Conservation (phyloP, 768 basidiomycete species). For the Tephrocybe sp. region DNA sequence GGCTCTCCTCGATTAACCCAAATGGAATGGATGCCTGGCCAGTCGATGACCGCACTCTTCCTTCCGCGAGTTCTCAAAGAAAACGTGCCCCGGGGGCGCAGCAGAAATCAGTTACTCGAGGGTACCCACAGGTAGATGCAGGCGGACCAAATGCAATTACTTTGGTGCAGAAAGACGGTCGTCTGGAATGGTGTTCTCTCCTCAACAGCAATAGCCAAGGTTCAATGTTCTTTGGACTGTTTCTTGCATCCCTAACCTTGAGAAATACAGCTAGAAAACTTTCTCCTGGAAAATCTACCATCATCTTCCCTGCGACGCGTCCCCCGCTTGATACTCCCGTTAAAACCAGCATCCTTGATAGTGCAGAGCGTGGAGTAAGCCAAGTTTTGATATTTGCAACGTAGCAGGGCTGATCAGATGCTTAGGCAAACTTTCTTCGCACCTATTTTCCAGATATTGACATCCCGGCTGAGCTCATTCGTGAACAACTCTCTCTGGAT, state of each 20-base stretch:
- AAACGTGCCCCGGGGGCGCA: slow-evolving; percentile 30
- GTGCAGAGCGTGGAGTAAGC: slow-evolving; percentile 66
- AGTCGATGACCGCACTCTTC: slow-evolving; percentile 38
- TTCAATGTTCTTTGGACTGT: slow-evolving; percentile 2
- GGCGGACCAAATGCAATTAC: slow-evolving; percentile 55
- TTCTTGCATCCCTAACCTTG: not conserved
- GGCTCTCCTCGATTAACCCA: slow-evolving; percentile 2
- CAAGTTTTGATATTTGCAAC: not conserved
- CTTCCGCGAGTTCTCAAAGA: slow-evolving; percentile 2
- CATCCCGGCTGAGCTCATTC: slow-evolving; percentile 64
- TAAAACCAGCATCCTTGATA: slow-evolving; percentile 37
- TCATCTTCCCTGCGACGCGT: slow-evolving; percentile 61
- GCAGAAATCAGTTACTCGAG: slow-evolving; percentile 22
- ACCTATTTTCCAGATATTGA: slow-evolving; percentile 72
- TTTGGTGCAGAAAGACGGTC: slow-evolving; percentile 41
- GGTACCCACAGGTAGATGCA: slow-evolving; percentile 52
- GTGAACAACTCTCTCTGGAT: slow-evolving; percentile 51
- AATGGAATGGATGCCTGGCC: slow-evolving; percentile 83
- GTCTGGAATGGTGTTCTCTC: slow-evolving; percentile 52
- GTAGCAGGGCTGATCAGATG: not conserved
- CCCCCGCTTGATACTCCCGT: slow-evolving; percentile 28
- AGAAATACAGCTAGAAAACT: slow-evolving; percentile 5
- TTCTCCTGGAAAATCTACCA: slow-evolving; percentile 28
- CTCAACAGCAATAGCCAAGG: slow-evolving; percentile 25
- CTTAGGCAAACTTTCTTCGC: slow-evolving; percentile 69